Percentiles rank a stretch among this genome's conserved stretches.
These are phyloP conservation scores for Davidsoniella neocaledoniae DNA, from an alignment of 2,329 filamentous ascomycete species.

Conservation along the genomic window DNA sequence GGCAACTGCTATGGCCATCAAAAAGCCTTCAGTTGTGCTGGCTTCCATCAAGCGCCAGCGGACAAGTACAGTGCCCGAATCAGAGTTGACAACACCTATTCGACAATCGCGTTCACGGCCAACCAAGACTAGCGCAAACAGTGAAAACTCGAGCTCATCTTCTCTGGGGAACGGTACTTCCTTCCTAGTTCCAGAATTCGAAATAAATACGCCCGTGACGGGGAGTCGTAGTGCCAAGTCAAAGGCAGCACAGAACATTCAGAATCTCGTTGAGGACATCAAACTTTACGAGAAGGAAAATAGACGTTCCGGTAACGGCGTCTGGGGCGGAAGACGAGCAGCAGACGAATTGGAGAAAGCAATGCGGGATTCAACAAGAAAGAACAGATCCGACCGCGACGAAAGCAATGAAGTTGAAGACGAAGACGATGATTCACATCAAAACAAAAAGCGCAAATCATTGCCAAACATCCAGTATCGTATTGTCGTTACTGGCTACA, in stretches of 20 bases:
- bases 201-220: constrained; percentile 62
- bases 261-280: constrained; percentile 68
- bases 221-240: constrained; percentile 78
- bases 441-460: constrained; percentile 24
- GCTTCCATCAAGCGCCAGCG: constrained; percentile 15
- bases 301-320: constrained; percentile 46
- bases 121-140: neutral
- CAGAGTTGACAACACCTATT: constrained; percentile 21
- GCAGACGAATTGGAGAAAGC: constrained; percentile 39
- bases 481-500: constrained; percentile 72
- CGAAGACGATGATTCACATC: constrained; percentile 43
- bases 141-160: neutral
- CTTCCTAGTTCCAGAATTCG: constrained; percentile 38
- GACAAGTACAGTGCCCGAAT: neutral
- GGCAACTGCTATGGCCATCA: neutral
- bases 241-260: constrained; percentile 60
- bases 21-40: neutral
- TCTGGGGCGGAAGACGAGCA: constrained; percentile 47
- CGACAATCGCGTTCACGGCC: constrained; percentile 1
- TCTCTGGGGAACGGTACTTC: neutral
- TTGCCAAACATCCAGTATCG: constrained; percentile 38
- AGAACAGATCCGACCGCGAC: constrained; percentile 16
- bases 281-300: constrained; percentile 84
- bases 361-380: constrained; percentile 15
- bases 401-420: constrained; percentile 28